These are phyloP conservation scores for Exophiala sp. DNA, from an alignment of 2,329 filamentous ascomycete species.

Conservation along the genomic window DNA sequence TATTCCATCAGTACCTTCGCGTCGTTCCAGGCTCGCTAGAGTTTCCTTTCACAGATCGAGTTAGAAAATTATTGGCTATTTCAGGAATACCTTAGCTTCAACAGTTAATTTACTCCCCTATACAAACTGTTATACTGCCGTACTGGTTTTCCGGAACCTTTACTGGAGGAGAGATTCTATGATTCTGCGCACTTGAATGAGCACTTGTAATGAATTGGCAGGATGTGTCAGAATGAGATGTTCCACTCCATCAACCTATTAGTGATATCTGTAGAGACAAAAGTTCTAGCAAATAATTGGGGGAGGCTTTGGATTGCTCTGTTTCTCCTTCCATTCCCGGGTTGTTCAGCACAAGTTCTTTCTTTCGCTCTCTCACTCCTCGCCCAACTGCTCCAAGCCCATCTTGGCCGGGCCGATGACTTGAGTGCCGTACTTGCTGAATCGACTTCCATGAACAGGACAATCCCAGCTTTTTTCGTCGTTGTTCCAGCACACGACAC, in stretches of 20 bases:
- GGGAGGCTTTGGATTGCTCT: not conserved
- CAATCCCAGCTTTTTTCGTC: constrained; percentile 53
- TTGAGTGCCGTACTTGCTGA: constrained; percentile 40
- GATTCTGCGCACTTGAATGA: no score
- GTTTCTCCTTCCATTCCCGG: not conserved
- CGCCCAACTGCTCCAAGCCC: constrained; percentile 28
- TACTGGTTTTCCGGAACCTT: no score
- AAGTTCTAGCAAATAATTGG: no score
- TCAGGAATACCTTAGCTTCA: not conserved
- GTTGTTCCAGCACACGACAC: constrained; percentile 53
- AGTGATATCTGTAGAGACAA: no score
- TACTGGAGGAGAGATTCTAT: no score
- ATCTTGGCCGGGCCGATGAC: constrained; percentile 39
- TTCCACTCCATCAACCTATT: no score
- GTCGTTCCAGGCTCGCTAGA: no score
- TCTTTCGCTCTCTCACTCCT: constrained; percentile 6
- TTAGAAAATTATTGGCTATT: not conserved
- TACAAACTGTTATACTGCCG: no score
- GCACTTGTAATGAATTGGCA: no score
- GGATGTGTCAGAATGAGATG: no score
- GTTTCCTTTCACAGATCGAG: not conserved
- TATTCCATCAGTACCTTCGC: no score
- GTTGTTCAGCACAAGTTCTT: constrained; percentile 1
- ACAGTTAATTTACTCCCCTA: no score
- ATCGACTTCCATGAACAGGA: constrained; percentile 43